These are phyloP conservation scores for Collybia mongolica DNA, from an alignment of 768 basidiomycete species.

Conservation along the genomic window DNA sequence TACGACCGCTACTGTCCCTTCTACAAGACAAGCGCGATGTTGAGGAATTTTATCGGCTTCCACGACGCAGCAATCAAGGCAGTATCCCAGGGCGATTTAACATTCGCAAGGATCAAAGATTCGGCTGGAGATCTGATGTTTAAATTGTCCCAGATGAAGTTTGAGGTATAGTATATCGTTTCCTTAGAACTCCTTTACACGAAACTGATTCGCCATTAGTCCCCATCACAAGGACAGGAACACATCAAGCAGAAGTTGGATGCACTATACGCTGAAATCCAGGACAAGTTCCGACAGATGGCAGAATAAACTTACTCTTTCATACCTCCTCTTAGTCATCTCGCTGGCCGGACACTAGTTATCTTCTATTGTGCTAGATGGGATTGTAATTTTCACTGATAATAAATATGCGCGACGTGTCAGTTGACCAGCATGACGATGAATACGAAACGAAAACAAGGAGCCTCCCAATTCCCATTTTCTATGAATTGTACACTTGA, in stretches of 20 bases:
- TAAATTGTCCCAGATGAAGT: conserved; percentile 99
- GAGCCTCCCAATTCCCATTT: too few species aligned
- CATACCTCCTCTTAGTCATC: too few species aligned
- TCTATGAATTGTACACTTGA: too few species aligned
- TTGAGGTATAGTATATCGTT: conserved; percentile 77
- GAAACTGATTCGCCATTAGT: conserved; percentile 40
- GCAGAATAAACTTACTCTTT: conserved; percentile 51
- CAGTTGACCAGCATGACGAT: too few species aligned
- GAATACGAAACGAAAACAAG: too few species aligned
- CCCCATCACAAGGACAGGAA: conserved; percentile 89
- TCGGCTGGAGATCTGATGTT: conserved; percentile 85
- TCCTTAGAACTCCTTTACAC: background rate
- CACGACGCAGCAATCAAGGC: conserved; percentile 88
- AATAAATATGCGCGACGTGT: too few species aligned
- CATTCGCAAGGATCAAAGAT: conserved; percentile 87
- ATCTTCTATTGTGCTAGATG: too few species aligned
- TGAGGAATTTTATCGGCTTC: conserved; percentile 92
- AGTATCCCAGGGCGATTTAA: conserved; percentile 79
- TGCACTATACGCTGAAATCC: conserved; percentile 78
- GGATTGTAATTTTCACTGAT: too few species aligned
- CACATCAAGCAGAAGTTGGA: conserved; percentile 81
- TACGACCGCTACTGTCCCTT: conserved; percentile 98
- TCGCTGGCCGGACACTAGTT: too few species aligned
- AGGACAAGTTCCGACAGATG: conserved; percentile 88
- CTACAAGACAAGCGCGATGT: conserved; percentile 97